phyloP scores from a whole-genome alignment of 192 early-diverging fungal genomes.

The Cladochytrium replicatum region DNA sequence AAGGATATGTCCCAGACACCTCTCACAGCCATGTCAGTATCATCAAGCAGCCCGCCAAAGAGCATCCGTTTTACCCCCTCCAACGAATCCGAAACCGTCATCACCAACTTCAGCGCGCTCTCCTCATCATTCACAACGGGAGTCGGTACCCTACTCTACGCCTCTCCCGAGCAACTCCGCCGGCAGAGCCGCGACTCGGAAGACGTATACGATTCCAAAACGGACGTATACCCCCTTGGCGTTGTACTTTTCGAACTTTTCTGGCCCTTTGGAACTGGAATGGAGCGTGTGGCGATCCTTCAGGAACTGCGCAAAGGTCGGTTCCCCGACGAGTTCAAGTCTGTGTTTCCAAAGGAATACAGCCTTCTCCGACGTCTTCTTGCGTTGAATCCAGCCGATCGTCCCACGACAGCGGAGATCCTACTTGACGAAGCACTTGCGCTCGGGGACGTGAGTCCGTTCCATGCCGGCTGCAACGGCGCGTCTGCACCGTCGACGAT shows the following conservation, averaged over 20 bases:
- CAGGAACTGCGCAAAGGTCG: neutral
- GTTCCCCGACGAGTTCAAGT: neutral
- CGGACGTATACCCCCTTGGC: conserved; percentile 18
- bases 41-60: no score
- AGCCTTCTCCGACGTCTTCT: neutral
- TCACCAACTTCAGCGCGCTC: no score
- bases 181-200: conserved; percentile 13
- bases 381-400: neutral
- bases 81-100: conserved; percentile 67
- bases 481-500: no score
- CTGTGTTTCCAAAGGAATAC: neutral
- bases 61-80: no score
- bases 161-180: conserved; percentile 68
- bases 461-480: no score
- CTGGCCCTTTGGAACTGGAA: conserved; percentile 14
- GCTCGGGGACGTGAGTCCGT: no score
- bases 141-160: conserved; percentile 77
- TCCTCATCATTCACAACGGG: conserved; percentile 35
- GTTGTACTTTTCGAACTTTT: conserved; percentile 16
- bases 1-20: no score
- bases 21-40: no score
- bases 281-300: conserved; percentile 1
- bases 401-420: neutral
- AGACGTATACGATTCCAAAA: conserved; percentile 12
- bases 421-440: neutral